Evolutionary conservation across 2,329 filamentous ascomycete genomes (phyloP).

Genomic region (Nemania sp.): DNA sequence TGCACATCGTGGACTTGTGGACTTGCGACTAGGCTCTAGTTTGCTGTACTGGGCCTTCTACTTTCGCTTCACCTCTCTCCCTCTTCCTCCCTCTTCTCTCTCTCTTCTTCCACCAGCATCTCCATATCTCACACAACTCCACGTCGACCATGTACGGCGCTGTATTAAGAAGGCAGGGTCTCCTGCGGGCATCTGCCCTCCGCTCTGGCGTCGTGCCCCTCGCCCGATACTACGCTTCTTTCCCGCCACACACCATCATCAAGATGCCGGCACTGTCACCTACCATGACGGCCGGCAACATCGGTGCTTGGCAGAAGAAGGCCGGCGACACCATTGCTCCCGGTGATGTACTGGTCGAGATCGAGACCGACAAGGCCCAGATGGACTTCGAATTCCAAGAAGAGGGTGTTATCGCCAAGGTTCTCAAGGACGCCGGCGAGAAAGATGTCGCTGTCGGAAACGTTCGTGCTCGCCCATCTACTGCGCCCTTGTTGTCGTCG

Average conservation of each 20-base stretch:
- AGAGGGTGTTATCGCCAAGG: slow-evolving; percentile 92
- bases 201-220: slow-evolving; percentile 57
- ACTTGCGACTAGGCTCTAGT: too few species aligned
- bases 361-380: slow-evolving; percentile 99
- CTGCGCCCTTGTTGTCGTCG: background rate
- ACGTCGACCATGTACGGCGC: slow-evolving; percentile 61
- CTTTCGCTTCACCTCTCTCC: slow-evolving; percentile 17
- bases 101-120: slow-evolving; percentile 22
- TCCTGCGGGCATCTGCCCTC: slow-evolving; percentile 55
- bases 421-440: slow-evolving; percentile 87
- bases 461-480: slow-evolving; percentile 61
- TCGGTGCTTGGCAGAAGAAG: slow-evolving; percentile 98
- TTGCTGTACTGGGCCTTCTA: too few species aligned
- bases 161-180: slow-evolving; percentile 64
- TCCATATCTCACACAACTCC: slow-evolving; percentile 14
- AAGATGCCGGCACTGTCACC: slow-evolving; percentile 98
- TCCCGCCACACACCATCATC: slow-evolving; percentile 91
- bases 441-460: slow-evolving; percentile 95
- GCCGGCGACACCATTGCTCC: slow-evolving; percentile 82
- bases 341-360: slow-evolving; percentile 95
- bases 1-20: too few species aligned
- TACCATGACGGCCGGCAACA: slow-evolving; percentile 96
- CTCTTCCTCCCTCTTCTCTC: background rate
- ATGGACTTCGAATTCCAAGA: slow-evolving; percentile 99
- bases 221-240: slow-evolving; percentile 74